These are phyloP conservation scores for Dendrobium huoshanense DNA, from an alignment of 106 monocot genomes.

Conservation along the genomic window DNA sequence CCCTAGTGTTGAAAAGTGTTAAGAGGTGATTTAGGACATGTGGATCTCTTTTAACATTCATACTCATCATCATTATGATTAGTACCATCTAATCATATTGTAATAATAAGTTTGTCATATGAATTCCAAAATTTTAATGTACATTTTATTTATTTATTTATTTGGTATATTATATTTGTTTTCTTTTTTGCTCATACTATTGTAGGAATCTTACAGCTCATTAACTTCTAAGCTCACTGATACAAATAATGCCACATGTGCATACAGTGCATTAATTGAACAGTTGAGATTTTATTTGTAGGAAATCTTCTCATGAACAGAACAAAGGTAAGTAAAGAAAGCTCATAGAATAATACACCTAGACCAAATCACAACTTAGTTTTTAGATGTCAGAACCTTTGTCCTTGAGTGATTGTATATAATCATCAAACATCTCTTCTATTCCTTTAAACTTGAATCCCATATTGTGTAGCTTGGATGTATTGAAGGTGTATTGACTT, in stretches of 20 bases:
- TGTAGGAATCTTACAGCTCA: too few relatives aligned
- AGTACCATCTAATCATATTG: too few relatives aligned
- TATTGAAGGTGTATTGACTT: conserved; percentile 33
- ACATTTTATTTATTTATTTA: too few relatives aligned
- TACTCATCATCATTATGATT: too few relatives aligned
- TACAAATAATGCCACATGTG: background rate
- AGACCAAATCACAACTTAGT: background rate
- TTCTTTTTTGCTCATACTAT: too few relatives aligned
- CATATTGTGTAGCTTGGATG: conserved; percentile 43
- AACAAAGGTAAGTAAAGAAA: background rate
- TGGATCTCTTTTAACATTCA: too few relatives aligned
- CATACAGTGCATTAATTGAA: background rate
- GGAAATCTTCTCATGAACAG: background rate
- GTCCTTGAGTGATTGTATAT: conserved; percentile 51
- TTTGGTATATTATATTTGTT: too few relatives aligned
- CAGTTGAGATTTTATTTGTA: background rate
- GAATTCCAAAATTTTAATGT: too few relatives aligned
- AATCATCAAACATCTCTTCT: conserved; percentile 83
- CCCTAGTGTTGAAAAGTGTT: too few relatives aligned
- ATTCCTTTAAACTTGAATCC: conserved; percentile 62
- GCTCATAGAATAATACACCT: too few relatives aligned
- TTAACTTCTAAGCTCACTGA: background rate
- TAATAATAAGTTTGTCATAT: too few relatives aligned
- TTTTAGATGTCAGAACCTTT: conserved; percentile 24
- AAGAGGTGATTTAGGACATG: too few relatives aligned